phyloP scores from a whole-genome alignment of 495 filamentous ascomycete genomes.

The Aspergillus sclerotiicarbonarius region DNA sequence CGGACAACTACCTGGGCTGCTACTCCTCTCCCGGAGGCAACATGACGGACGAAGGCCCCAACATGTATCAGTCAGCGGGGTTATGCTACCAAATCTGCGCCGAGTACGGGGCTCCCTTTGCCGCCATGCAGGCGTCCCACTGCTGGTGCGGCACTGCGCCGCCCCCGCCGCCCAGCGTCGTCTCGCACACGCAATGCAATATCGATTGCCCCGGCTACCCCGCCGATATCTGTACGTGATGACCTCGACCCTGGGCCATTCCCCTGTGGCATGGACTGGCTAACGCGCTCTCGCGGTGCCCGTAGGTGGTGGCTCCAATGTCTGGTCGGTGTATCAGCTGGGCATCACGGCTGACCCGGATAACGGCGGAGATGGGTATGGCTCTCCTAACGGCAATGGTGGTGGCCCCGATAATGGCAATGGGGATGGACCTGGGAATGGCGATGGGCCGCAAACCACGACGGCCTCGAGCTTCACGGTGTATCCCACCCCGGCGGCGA shows the following conservation, averaged over 20 bases:
- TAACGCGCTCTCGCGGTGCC: background rate
- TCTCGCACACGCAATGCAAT: conserved; percentile 7
- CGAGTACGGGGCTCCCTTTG: background rate
- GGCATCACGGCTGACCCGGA: background rate
- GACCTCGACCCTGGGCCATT: background rate
- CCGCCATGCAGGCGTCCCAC: background rate
- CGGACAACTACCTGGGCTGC: conserved; percentile 3
- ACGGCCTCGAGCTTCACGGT: background rate
- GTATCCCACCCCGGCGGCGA: no score
- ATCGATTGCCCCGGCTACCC: conserved; percentile 1
- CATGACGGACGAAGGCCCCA: background rate
- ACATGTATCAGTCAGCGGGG: background rate
- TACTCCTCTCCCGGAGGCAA: background rate
- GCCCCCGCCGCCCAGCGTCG: background rate
- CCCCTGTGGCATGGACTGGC: background rate
- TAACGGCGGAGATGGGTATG: background rate
- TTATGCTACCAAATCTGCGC: background rate
- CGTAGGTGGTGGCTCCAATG: conserved; percentile 2
- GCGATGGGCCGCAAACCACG: background rate
- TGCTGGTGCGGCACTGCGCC: conserved; percentile 12
- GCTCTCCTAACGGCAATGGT: background rate
- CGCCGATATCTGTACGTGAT: conserved; percentile 4
- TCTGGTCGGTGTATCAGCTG: conserved; percentile 7
- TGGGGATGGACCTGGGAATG: background rate
- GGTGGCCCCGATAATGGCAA: background rate